Conservation (phyloP, 208 protist species). For the Crithidia bombi region DNA sequence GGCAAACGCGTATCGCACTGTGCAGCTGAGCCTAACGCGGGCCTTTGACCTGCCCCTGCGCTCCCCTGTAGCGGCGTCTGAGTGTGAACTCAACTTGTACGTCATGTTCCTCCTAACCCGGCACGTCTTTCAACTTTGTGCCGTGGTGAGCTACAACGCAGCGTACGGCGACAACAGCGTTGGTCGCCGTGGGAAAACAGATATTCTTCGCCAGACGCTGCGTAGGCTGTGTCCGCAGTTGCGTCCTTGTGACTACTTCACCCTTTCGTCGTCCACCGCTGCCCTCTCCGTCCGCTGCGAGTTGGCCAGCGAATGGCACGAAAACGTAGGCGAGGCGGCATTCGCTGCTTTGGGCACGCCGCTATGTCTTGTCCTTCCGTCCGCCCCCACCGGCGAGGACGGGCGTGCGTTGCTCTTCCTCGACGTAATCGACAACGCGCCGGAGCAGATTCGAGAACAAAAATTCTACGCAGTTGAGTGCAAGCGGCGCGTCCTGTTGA, state of each 20-base stretch:
- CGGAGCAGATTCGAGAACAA: slow-evolving; percentile 13
- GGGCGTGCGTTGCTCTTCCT: slow-evolving; percentile 31
- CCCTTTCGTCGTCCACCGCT: slow-evolving; percentile 9
- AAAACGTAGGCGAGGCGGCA: slow-evolving; percentile 6
- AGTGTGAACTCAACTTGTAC: slow-evolving; percentile 38
- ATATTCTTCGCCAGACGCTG: slow-evolving; percentile 20
- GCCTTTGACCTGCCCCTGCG: slow-evolving; percentile 21
- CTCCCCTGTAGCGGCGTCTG: slow-evolving; percentile 21
- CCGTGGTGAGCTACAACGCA: background rate
- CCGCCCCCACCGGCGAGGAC: background rate
- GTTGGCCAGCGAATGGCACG: slow-evolving; percentile 44
- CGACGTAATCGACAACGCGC: background rate
- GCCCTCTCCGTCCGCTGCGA: slow-evolving; percentile 39
- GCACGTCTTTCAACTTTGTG: slow-evolving; percentile 8
- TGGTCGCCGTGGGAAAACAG: background rate
- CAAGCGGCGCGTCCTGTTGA: slow-evolving; percentile 44
- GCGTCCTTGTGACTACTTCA: slow-evolving; percentile 15
- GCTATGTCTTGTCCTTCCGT: slow-evolving; percentile 41
- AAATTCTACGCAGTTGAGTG: slow-evolving; percentile 20
- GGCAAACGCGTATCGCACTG: slow-evolving; percentile 11
- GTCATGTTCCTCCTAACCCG: slow-evolving; percentile 21
- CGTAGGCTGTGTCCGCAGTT: slow-evolving; percentile 15
- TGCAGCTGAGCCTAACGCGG: slow-evolving; percentile 17
- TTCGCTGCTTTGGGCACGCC: slow-evolving; percentile 40
- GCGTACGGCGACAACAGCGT: background rate